phyloP scores from a whole-genome alignment of 2,329 filamentous ascomycete species.

The Verticillium dahliae region DNA sequence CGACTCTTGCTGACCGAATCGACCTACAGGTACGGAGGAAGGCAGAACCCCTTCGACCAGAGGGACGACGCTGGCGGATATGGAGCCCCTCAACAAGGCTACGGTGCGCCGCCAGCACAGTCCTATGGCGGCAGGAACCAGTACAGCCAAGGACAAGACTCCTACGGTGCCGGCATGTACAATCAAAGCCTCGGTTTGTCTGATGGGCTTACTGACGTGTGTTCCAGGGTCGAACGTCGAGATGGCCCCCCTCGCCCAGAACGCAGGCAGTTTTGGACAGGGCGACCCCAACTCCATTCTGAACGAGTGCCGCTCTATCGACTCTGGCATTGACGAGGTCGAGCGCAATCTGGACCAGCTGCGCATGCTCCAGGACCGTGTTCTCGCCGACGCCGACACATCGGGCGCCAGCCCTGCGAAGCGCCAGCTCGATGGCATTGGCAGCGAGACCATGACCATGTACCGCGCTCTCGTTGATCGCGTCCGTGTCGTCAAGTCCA shows the following conservation, averaged over 20 bases:
- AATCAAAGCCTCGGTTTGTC: conserved; percentile 6
- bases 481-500: conserved; percentile 76
- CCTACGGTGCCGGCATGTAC: conserved; percentile 12
- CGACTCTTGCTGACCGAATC: conserved; percentile 7
- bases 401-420: conserved; percentile 58
- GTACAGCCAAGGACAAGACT: conserved; percentile 13
- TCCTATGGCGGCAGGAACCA: conserved; percentile 15
- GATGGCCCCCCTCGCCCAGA: conserved; percentile 59
- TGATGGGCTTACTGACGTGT: conserved; percentile 3
- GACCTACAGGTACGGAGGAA: conserved; percentile 44
- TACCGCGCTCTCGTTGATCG: conserved; percentile 76
- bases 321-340: conserved; percentile 68
- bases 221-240: conserved; percentile 51
- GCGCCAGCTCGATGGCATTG: conserved; percentile 65
- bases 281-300: conserved; percentile 70
- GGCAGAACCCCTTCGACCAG: conserved; percentile 54
- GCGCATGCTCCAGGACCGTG: conserved; percentile 61
- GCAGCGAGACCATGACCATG: conserved; percentile 72
- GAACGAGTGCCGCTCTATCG: conserved; percentile 78
- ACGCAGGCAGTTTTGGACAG: conserved; percentile 37
- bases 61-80: conserved; percentile 32
- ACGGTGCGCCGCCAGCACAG: conserved; percentile 7
- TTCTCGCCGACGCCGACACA: conserved; percentile 69
- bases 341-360: conserved; percentile 67
- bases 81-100: conserved; percentile 9